Percentiles rank a stretch among this genome's conserved stretches.
phyloP scores from a whole-genome alignment of 2,329 filamentous ascomycete species.

The Sphaerulina musiva region DNA sequence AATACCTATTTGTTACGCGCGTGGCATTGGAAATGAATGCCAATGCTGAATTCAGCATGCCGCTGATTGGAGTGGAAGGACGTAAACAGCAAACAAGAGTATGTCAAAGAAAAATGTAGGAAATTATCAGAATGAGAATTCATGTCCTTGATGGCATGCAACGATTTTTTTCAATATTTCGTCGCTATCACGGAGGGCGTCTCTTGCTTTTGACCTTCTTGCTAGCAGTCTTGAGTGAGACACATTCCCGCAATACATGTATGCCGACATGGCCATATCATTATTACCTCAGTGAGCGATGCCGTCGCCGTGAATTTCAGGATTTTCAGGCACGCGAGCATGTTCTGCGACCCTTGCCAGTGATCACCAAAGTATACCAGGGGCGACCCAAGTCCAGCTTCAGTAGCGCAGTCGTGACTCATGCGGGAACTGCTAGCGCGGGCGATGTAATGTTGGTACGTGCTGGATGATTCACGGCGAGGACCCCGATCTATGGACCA shows the following conservation, averaged over 20 bases:
- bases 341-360: constrained; percentile 3
- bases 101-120: background rate
- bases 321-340: background rate
- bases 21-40: background rate
- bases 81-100: background rate
- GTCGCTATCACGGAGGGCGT: too few species aligned
- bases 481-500: background rate
- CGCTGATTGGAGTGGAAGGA: background rate
- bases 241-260: too few species aligned
- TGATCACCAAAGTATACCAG: background rate
- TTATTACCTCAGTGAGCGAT: background rate
- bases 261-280: background rate
- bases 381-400: background rate
- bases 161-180: too few species aligned
- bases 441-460: background rate
- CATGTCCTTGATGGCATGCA: background rate
- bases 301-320: background rate
- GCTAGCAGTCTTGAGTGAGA: too few species aligned
- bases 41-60: background rate
- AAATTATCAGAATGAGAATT: background rate
- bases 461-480: background rate
- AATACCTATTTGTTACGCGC: too few species aligned
- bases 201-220: too few species aligned
- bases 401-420: background rate
- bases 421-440: background rate